These are phyloP conservation scores for Fusarium sp. DNA, from an alignment of 2,329 filamentous ascomycete genomes.

Conservation along the genomic window DNA sequence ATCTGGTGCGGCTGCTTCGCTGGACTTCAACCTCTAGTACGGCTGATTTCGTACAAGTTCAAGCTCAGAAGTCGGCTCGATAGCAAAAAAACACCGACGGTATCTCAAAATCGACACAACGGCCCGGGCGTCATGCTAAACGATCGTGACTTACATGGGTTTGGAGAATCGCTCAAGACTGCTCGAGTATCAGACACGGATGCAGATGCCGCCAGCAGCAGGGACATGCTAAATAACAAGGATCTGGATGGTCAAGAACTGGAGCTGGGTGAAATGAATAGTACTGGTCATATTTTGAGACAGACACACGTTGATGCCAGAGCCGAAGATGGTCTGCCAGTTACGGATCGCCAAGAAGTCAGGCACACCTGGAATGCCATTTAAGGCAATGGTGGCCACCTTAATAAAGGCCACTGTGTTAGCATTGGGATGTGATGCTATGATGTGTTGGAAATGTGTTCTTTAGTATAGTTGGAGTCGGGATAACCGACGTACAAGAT, in stretches of 20 bases:
- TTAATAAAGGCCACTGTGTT: no score
- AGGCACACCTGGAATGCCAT: neutral
- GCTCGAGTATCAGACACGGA: neutral
- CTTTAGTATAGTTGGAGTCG: no score
- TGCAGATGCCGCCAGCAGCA: neutral
- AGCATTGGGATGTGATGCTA: no score
- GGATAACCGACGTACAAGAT: no score
- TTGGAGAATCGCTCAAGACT: neutral
- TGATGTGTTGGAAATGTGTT: no score
- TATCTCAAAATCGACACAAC: neutral
- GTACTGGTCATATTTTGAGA: neutral
- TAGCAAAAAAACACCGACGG: neutral
- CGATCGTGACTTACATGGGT: neutral
- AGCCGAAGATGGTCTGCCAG: neutral
- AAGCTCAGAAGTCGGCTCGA: neutral
- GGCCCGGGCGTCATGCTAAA: neutral
- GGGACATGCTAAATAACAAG: neutral
- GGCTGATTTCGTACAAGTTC: neutral
- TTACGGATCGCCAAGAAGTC: neutral
- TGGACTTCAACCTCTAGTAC: neutral
- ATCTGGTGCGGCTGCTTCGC: neutral
- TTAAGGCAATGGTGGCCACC: neutral
- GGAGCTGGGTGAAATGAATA: neutral
- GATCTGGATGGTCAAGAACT: neutral
- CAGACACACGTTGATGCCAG: neutral